Conservation (phyloP, 1,139 yeast species). For the Pichia sp. region DNA sequence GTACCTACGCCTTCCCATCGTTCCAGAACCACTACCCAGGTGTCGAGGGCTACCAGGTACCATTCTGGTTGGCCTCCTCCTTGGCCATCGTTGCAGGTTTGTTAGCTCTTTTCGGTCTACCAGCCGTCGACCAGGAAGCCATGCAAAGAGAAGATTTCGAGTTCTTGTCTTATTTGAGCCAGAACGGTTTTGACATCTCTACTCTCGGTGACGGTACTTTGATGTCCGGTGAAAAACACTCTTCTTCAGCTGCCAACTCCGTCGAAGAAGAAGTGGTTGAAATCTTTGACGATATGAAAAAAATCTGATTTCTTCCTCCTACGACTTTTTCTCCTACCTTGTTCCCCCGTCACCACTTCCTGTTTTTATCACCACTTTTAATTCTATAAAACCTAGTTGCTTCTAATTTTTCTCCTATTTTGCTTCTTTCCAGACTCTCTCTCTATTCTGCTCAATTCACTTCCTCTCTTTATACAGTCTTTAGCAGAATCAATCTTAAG, state of each 20-base stretch:
- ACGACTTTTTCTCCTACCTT: background rate
- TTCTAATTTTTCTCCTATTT: no score
- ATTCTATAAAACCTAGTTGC: no score
- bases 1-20: slow-evolving; percentile 78
- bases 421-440: no score
- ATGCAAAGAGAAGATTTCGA: slow-evolving; percentile 70
- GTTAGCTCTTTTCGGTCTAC: slow-evolving; percentile 67
- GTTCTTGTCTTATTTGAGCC: slow-evolving; percentile 60
- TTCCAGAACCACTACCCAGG: slow-evolving; percentile 38
- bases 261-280: slow-evolving; percentile 10
- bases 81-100: slow-evolving; percentile 69
- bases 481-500: no score
- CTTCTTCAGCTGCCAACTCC: slow-evolving; percentile 3
- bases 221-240: slow-evolving; percentile 13
- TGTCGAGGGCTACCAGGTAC: slow-evolving; percentile 48
- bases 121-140: slow-evolving; percentile 79
- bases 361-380: no score
- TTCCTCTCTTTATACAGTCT: no score
- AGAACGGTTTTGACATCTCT: slow-evolving; percentile 54
- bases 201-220: slow-evolving; percentile 41
- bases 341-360: background rate
- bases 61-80: slow-evolving; percentile 78
- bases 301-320: background rate
- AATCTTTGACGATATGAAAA: slow-evolving; percentile 2
- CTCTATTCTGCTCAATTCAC: no score